These are phyloP conservation scores for Penicillium verrucosum DNA, from an alignment of 2,329 filamentous ascomycete genomes.

Conservation along the genomic window DNA sequence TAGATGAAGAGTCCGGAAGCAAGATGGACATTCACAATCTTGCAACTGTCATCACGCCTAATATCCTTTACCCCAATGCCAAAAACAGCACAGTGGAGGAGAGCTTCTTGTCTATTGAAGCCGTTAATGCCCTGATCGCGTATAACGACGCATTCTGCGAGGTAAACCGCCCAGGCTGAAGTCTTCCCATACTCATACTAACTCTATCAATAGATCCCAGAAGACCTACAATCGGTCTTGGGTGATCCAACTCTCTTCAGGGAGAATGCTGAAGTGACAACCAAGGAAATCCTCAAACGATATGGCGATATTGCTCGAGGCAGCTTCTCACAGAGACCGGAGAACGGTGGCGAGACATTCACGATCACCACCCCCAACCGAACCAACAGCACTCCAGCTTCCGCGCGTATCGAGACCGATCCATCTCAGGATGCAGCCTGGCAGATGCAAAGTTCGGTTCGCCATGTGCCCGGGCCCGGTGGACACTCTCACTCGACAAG, in stretches of 20 bases:
- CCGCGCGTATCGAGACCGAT: constrained; percentile 77
- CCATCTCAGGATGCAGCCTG: constrained; percentile 66
- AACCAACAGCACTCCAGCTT: constrained; percentile 46
- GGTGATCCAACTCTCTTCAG: constrained; percentile 80
- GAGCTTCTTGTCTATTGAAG: constrained; percentile 89
- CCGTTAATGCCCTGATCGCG: constrained; percentile 84
- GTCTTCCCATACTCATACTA: neutral
- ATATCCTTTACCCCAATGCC: constrained; percentile 74
- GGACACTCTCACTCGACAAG: constrained; percentile 33
- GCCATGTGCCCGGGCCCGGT: constrained; percentile 60
- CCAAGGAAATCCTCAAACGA: constrained; percentile 92
- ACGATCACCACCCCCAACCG: constrained; percentile 42
- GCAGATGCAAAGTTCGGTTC: constrained; percentile 79
- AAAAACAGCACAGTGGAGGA: constrained; percentile 74
- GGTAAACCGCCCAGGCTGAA: constrained; percentile 57
- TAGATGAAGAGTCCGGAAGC: constrained; percentile 93
- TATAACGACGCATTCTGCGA: constrained; percentile 96
- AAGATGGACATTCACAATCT: constrained; percentile 99
- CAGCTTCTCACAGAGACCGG: constrained; percentile 56
- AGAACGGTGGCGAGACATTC: constrained; percentile 53
- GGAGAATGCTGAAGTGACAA: constrained; percentile 80
- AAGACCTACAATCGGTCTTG: constrained; percentile 81
- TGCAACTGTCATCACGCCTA: constrained; percentile 94
- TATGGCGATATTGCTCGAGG: constrained; percentile 78
- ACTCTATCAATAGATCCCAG: constrained; percentile 67